Base-by-base conservation (phyloP, 2,329 filamentous ascomycete genomes). In the Fusarium staphyleae region DNA sequence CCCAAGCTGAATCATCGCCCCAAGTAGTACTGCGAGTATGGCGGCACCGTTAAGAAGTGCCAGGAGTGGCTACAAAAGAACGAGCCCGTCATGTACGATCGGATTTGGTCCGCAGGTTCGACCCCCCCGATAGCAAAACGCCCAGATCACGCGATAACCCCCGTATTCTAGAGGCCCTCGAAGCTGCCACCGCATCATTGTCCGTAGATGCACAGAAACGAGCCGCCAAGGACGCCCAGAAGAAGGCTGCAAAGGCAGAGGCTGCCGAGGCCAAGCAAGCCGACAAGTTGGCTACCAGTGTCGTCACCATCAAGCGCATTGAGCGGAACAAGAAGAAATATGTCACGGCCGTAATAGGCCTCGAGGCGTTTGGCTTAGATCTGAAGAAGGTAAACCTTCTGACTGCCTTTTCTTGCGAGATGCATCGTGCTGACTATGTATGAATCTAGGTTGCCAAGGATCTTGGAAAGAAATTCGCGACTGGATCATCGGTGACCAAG, bases 241-340 rank as follows among this genome's bases (percentile, higher is more conserved):
- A 98, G 82, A 98, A 99, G 78, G 90, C 93, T 30, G 91, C 92
- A 51, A 97, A 96, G 79, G 95, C 95, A 45, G 91, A 92, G 62
- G 88, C 92, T 19, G 88, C 87, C 15, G 93, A 96, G 76, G 85
- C 88, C 59, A 91, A 92, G 71, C 87, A 93, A 60, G 87, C 87
- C 18, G 91, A 93, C 72, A 87, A 89, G 70, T 89, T 93, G 65
- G 91, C 91, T 30, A 86, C 89, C 55, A 90, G 89, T 62, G 89
- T 92, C 70, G 79, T 99, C 47, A 87, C 86, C 51, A 96, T 99
- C 78, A 97, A 97, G 83, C 90, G 95, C 19, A 95, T 99, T 67
- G 95, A 98, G 81, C 87, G 95, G 60, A 98, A 96, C 77, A 99
- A 99, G 83, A 87, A 95, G 70, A 99, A 99, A 79, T 96, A 87